Percentiles rank a stretch among this genome's conserved stretches.
phyloP scores from a whole-genome alignment of 352 stramenopile genomes.

The Globisporangium paroecandrum region DNA sequence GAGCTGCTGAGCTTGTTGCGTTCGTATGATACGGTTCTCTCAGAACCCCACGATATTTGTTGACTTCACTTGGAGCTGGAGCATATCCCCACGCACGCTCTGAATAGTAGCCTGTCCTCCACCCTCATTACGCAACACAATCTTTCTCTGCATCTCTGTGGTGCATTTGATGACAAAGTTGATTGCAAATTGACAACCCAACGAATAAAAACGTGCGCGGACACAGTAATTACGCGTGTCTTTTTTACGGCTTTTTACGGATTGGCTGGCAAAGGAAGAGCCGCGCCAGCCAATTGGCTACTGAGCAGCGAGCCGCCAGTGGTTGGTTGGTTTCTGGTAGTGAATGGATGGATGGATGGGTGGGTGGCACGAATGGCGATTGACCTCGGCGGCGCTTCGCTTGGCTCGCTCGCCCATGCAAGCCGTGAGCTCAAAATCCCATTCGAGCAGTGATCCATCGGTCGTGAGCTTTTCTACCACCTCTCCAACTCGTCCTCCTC shows the following conservation, averaged over 20 bases:
- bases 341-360: neutral
- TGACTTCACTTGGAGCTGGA: neutral
- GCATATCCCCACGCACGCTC: slow-evolving; percentile 4
- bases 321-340: slow-evolving; percentile 12
- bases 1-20: neutral
- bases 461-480: slow-evolving; percentile 76
- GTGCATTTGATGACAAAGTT: neutral
- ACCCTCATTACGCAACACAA: neutral
- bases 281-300: slow-evolving; percentile 3
- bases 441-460: slow-evolving; percentile 84
- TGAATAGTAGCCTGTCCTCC: slow-evolving; percentile 4
- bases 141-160: neutral
- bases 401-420: neutral
- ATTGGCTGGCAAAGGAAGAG: slow-evolving; percentile 17
- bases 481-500: slow-evolving; percentile 4
- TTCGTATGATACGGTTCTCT: slow-evolving; percentile 8
- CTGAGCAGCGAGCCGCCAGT: neutral
- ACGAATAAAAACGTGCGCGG: neutral
- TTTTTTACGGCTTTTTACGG: slow-evolving; percentile 20
- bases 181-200: neutral
- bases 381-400: neutral
- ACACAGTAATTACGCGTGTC: neutral
- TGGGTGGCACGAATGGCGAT: neutral
- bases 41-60: slow-evolving; percentile 6
- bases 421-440: slow-evolving; percentile 25